phyloP scores from a whole-genome alignment of 148 eudicot genomes.

The Rhododendron henanense region DNA sequence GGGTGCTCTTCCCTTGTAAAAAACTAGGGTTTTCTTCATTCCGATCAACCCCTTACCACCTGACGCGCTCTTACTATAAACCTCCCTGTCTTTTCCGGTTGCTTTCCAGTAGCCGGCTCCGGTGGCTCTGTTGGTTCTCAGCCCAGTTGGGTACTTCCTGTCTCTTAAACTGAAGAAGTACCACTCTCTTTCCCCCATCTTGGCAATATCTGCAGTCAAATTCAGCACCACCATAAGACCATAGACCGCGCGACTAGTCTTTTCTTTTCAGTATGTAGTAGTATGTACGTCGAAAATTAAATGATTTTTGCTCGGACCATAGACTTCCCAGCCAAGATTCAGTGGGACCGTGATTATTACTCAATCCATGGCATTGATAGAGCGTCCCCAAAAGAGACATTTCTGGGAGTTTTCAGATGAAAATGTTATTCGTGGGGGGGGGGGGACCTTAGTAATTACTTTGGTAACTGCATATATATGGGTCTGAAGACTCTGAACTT shows the following conservation, averaged over 20 bases:
- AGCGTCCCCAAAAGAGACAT: not conserved
- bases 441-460: not conserved
- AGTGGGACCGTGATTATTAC: not conserved
- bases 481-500: not conserved
- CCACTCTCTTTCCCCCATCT: constrained; percentile 88
- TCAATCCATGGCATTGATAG: not conserved
- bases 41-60: constrained; percentile 36
- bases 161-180: constrained; percentile 74
- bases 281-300: not conserved
- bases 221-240: not conserved
- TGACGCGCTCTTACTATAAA: constrained; percentile 17
- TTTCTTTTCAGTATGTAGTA: not conserved
- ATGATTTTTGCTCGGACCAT: not conserved
- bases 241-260: not conserved
- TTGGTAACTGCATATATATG: not conserved
- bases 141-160: constrained; percentile 74
- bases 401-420: not conserved
- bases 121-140: constrained; percentile 75
- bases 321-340: not conserved
- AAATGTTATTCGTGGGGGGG: not conserved
- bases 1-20: constrained; percentile 81
- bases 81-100: constrained; percentile 68
- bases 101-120: constrained; percentile 81
- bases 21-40: constrained; percentile 83
- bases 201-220: constrained; percentile 43